phyloP scores from a whole-genome alignment of 1,139 yeast species.

The Yamadazyma kanchanaburiensis region DNA sequence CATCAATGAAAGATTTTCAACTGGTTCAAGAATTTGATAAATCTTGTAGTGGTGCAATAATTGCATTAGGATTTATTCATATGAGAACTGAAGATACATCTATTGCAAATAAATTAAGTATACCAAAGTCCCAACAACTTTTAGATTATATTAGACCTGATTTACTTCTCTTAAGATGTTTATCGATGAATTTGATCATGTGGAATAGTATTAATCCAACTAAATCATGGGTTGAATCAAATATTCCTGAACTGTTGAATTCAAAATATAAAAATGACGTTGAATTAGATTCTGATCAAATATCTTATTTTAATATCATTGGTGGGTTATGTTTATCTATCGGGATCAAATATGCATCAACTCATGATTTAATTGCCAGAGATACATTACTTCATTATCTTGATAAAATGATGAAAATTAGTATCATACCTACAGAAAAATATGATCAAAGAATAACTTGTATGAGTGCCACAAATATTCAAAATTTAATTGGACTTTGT shows the following conservation, averaged over 20 bases:
- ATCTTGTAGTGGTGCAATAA: slow-evolving; percentile 75
- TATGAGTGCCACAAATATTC: slow-evolving; percentile 53
- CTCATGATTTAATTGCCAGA: slow-evolving; percentile 54
- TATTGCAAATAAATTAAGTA: slow-evolving; percentile 61
- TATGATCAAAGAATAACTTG: slow-evolving; percentile 64
- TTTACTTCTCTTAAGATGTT: slow-evolving; percentile 61
- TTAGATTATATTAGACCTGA: slow-evolving; percentile 83
- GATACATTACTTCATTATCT: slow-evolving; percentile 57
- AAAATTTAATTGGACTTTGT: slow-evolving; percentile 61
- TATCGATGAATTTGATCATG: slow-evolving; percentile 69
- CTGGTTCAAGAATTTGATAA: slow-evolving; percentile 64
- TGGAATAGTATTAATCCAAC: slow-evolving; percentile 66
- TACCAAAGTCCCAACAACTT: slow-evolving; percentile 60
- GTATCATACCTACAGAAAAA: slow-evolving; percentile 42
- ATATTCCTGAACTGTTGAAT: slow-evolving; percentile 48
- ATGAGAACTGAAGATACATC: slow-evolving; percentile 60
- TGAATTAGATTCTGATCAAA: slow-evolving; percentile 55
- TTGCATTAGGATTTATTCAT: slow-evolving; percentile 74
- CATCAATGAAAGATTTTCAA: slow-evolving; percentile 66
- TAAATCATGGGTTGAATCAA: slow-evolving; percentile 57
- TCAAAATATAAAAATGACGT: slow-evolving; percentile 21
- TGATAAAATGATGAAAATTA: slow-evolving; percentile 59
- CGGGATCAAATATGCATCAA: slow-evolving; percentile 75
- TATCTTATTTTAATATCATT: slow-evolving; percentile 62
- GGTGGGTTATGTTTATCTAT: slow-evolving; percentile 77